A percentile compares a stretch with the other conserved stretches of the same genome.
Conservation (phyloP, 2,329 filamentous ascomycete genomes). For the Nemania sp. region DNA sequence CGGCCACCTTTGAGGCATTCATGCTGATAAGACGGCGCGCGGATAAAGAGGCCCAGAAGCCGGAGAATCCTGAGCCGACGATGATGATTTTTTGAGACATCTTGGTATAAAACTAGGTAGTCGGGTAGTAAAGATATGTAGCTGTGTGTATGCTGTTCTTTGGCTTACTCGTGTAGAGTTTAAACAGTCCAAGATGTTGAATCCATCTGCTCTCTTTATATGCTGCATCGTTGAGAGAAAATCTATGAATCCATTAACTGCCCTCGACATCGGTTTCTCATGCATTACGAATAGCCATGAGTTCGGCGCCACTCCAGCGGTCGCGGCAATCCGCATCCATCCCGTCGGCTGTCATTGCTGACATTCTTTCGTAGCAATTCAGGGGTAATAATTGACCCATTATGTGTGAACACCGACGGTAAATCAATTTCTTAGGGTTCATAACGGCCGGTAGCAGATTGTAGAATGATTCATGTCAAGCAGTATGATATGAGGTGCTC, state of each 20-base stretch:
- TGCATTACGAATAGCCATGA: not conserved
- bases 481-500: not conserved
- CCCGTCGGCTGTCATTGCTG: constrained; percentile 14
- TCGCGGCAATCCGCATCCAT: constrained; percentile 18
- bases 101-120: not conserved
- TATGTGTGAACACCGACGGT: not conserved
- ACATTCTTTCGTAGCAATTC: not conserved
- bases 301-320: not conserved
- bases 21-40: constrained; percentile 21
- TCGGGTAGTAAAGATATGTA: not conserved
- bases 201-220: constrained; percentile 12
- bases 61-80: constrained; percentile 25
- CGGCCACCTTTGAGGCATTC: constrained; percentile 4
- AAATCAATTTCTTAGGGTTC: not conserved
- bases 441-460: not conserved
- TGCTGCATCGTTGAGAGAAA: not conserved
- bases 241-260: not conserved
- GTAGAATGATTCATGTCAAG: constrained; percentile 1
- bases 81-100: constrained; percentile 24
- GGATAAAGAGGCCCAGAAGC: constrained; percentile 22
- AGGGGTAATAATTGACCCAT: not conserved
- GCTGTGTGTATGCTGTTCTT: not conserved
- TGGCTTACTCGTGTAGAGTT: not conserved
- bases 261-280: constrained; percentile 3
- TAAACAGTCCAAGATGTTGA: not conserved